Evolutionary conservation across 2,329 filamentous ascomycete genomes (phyloP).

Genomic region (Calonectria henricotiae): DNA sequence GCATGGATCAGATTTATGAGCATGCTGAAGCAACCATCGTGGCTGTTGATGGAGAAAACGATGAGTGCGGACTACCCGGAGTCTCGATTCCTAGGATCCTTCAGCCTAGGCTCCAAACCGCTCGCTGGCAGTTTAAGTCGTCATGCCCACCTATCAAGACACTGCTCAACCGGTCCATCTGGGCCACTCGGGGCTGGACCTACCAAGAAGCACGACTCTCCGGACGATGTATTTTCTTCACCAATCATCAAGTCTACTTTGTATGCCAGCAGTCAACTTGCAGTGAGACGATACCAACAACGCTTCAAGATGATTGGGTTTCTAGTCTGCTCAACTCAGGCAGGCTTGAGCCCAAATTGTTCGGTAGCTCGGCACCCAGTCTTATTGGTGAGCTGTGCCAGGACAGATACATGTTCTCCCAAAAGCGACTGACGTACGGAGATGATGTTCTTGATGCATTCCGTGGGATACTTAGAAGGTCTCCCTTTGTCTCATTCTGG

Average conservation of each 20-base stretch:
- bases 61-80: background rate
- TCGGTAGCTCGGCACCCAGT: background rate
- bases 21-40: background rate
- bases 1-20: constrained; percentile 1
- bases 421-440: background rate
- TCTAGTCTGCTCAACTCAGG: background rate
- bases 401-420: background rate
- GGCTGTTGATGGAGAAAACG: background rate
- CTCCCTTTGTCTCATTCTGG: background rate
- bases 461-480: background rate
- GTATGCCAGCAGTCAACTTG: background rate
- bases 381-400: background rate
- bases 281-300: background rate
- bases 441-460: background rate
- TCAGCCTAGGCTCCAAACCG: background rate
- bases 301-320: background rate
- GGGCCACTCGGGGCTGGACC: background rate
- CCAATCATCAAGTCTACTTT: background rate
- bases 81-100: background rate
- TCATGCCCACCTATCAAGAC: background rate
- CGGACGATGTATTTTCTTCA: background rate
- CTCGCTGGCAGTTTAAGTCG: background rate
- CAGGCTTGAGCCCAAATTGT: background rate
- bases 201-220: background rate
- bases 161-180: background rate